These are phyloP conservation scores for Fomitopsis pulvina DNA, from an alignment of 768 basidiomycete genomes.

Conservation along the genomic window DNA sequence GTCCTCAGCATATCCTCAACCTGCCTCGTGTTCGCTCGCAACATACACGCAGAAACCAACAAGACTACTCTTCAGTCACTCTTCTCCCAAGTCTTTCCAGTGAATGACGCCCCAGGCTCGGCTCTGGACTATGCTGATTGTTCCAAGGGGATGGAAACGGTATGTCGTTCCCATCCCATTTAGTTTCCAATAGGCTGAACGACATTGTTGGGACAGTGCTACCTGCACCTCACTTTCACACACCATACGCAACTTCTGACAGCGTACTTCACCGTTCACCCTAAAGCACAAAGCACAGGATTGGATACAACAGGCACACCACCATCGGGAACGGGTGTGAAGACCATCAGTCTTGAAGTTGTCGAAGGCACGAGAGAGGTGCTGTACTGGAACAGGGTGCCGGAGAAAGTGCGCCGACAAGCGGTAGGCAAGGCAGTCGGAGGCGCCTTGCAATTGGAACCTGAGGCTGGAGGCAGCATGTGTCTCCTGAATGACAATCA, in stretches of 20 bases:
- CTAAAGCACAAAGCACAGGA: constrained; percentile 39
- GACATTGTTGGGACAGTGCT: constrained; percentile 41
- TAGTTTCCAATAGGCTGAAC: neutral
- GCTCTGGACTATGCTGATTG: constrained; percentile 77
- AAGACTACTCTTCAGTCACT: constrained; percentile 69
- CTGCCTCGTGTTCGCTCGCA: constrained; percentile 65
- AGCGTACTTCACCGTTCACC: constrained; percentile 33
- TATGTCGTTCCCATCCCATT: constrained; percentile 27
- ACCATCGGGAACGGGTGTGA: constrained; percentile 11
- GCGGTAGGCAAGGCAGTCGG: constrained; percentile 50
- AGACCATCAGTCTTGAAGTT: constrained; percentile 42
- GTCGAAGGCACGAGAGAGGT: constrained; percentile 59
- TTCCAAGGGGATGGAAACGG: constrained; percentile 68
- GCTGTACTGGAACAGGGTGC: constrained; percentile 77
- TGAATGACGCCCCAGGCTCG: constrained; percentile 9
- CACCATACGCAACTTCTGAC: constrained; percentile 39
- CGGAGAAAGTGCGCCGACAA: constrained; percentile 58
- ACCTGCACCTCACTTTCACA: constrained; percentile 59
- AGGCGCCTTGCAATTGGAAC: too few relatives aligned
- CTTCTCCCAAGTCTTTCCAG: constrained; percentile 39
- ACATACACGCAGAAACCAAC: constrained; percentile 70
- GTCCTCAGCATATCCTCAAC: constrained; percentile 46
- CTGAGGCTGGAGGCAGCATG: too few relatives aligned
- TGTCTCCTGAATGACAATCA: too few relatives aligned
- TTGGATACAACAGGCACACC: constrained; percentile 45